Evolutionary conservation across 2,329 filamentous ascomycete genomes (phyloP).

Genomic region (Nemania sp.): DNA sequence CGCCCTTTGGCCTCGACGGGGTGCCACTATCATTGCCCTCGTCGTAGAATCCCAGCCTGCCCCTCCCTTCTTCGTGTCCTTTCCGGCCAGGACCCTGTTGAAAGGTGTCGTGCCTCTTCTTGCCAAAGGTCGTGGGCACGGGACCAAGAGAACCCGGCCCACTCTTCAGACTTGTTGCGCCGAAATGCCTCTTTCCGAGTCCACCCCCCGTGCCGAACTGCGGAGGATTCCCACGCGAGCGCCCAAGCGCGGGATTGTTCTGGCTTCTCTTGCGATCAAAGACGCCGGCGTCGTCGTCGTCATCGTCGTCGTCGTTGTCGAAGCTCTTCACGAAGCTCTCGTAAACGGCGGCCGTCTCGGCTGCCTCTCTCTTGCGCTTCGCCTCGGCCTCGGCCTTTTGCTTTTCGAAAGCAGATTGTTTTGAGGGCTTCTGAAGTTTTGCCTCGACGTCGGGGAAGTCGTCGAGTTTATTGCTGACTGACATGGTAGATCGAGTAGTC

Average conservation of each 20-base stretch:
- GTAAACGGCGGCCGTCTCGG: slow-evolving; percentile 84
- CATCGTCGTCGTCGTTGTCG: slow-evolving; percentile 63
- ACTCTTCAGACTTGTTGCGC: slow-evolving; percentile 59
- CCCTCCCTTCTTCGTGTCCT: slow-evolving; percentile 40
- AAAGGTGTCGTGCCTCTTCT: slow-evolving; percentile 57
- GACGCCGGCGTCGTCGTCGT: slow-evolving; percentile 40
- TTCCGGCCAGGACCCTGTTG: slow-evolving; percentile 44
- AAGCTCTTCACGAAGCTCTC: slow-evolving; percentile 86
- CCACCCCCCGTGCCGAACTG: slow-evolving; percentile 41
- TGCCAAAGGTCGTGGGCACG: slow-evolving; percentile 52
- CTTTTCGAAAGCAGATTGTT: slow-evolving; percentile 86
- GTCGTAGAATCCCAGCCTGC: slow-evolving; percentile 48
- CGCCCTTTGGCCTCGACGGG: slow-evolving; percentile 55
- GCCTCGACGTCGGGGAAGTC: slow-evolving; percentile 74
- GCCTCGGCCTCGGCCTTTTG: slow-evolving; percentile 89
- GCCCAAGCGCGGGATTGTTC: slow-evolving; percentile 30
- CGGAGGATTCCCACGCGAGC: slow-evolving; percentile 34
- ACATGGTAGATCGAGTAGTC: slow-evolving; percentile 43
- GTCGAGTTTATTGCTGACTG: slow-evolving; percentile 50
- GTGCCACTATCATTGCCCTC: slow-evolving; percentile 38
- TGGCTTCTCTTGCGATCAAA: slow-evolving; percentile 25
- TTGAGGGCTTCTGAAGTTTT: slow-evolving; percentile 79
- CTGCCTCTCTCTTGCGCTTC: slow-evolving; percentile 81
- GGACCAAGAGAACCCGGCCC: slow-evolving; percentile 67
- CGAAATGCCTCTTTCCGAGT: slow-evolving; percentile 66